phyloP scores from a whole-genome alignment of 2,329 filamentous ascomycete species.

The Rhinocladiella similis region DNA sequence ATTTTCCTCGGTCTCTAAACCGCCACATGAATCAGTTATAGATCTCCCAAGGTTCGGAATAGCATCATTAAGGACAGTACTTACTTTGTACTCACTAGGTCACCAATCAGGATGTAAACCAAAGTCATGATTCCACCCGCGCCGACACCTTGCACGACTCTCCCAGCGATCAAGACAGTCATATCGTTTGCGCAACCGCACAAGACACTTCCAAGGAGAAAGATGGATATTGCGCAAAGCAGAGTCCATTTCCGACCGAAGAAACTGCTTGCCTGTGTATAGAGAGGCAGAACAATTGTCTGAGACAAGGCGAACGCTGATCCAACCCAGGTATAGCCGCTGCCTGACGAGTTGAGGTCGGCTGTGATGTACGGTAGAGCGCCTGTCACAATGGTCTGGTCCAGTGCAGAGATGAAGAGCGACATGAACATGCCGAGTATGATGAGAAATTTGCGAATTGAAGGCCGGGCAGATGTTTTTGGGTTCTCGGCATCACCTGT shows the following conservation, averaged over 20 bases:
- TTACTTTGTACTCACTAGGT: slow-evolving; percentile 56
- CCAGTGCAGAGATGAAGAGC: slow-evolving; percentile 59
- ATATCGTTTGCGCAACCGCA: slow-evolving; percentile 58
- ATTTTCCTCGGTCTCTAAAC: slow-evolving; percentile 57
- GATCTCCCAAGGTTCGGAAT: background rate
- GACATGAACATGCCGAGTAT: slow-evolving; percentile 42
- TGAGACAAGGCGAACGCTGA: slow-evolving; percentile 48
- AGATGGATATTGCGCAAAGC: slow-evolving; percentile 59
- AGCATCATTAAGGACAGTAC: background rate
- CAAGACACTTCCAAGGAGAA: slow-evolving; percentile 64
- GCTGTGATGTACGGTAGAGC: slow-evolving; percentile 44
- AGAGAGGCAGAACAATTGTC: slow-evolving; percentile 53
- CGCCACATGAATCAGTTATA: slow-evolving; percentile 33
- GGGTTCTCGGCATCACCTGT: background rate
- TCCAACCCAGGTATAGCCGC: slow-evolving; percentile 49
- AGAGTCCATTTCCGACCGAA: slow-evolving; percentile 65
- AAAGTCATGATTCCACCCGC: slow-evolving; percentile 54
- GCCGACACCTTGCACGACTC: slow-evolving; percentile 61
- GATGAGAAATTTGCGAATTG: slow-evolving; percentile 38
- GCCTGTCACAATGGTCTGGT: slow-evolving; percentile 52
- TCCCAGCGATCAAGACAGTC: slow-evolving; percentile 61
- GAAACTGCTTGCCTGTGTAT: slow-evolving; percentile 65
- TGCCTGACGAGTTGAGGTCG: slow-evolving; percentile 42
- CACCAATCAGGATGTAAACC: slow-evolving; percentile 54
- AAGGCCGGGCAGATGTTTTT: background rate